A percentile compares a stretch with the other conserved stretches of the same genome.
Evolutionary conservation across 306 rosid genomes (phyloP).

Genomic region (Rosa chinensis): DNA sequence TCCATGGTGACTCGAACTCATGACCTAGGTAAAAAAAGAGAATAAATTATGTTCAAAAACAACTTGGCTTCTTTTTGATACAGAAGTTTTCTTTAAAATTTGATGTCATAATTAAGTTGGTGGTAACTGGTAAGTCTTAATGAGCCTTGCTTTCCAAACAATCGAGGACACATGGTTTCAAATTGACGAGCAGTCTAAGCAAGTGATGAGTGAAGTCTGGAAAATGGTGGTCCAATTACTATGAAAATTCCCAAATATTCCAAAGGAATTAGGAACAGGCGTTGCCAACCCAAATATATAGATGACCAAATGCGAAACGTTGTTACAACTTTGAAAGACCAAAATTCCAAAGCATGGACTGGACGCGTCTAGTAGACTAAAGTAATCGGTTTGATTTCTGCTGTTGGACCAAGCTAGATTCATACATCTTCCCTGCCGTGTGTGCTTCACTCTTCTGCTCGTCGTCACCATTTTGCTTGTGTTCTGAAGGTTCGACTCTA

Average conservation of each 20-base stretch:
- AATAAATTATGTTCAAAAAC: too few relatives aligned
- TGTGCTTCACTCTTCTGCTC: background rate
- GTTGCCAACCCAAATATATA: background rate
- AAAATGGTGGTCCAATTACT: background rate
- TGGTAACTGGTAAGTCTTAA: background rate
- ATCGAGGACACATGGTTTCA: background rate
- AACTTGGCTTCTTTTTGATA: background rate
- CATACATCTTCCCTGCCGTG: background rate
- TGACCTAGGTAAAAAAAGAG: too few relatives aligned
- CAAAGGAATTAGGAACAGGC: background rate
- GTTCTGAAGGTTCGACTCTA: background rate
- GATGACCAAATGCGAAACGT: constrained; percentile 8
- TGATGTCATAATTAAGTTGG: background rate
- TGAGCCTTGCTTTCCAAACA: background rate
- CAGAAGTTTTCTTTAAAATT: background rate
- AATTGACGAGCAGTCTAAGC: background rate
- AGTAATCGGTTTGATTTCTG: background rate
- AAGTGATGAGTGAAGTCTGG: background rate
- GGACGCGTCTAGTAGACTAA: background rate
- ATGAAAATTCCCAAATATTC: background rate
- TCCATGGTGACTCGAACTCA: too few relatives aligned
- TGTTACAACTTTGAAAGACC: background rate
- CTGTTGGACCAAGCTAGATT: background rate
- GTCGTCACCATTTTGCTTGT: background rate
- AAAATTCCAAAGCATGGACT: background rate